Percentiles rank a stretch among this genome's conserved stretches.
phyloP scores from a whole-genome alignment of 805 yeast species.

The Metschnikowia lachancei region DNA sequence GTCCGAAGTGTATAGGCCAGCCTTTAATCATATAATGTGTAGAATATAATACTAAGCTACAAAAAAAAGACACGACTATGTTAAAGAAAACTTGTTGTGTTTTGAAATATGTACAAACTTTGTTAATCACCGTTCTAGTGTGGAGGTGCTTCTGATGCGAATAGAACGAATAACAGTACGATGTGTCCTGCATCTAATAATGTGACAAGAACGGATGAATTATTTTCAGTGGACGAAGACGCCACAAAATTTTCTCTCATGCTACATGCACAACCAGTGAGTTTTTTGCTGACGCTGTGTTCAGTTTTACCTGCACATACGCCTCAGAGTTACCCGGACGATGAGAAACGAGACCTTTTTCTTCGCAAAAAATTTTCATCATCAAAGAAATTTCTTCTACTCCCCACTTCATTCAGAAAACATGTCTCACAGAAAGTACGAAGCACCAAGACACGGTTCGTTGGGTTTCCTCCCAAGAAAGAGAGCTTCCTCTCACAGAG shows the following conservation, averaged over 20 bases:
- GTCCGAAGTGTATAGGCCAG: neutral
- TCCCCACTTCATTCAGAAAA: slow-evolving; percentile 29
- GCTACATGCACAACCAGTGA: slow-evolving; percentile 3
- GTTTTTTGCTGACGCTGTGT: too few relatives aligned
- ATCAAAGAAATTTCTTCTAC: slow-evolving; percentile 9
- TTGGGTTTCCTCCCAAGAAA: slow-evolving; percentile 99
- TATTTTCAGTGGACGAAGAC: too few relatives aligned
- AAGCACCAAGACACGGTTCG: slow-evolving; percentile 99
- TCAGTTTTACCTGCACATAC: too few relatives aligned
- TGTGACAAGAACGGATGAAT: neutral
- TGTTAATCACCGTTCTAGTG: too few relatives aligned
- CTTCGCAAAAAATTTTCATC: slow-evolving; percentile 11
- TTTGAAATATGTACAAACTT: too few relatives aligned
- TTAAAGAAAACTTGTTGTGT: too few relatives aligned
- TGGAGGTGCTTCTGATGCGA: too few relatives aligned
- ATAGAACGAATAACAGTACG: too few relatives aligned
- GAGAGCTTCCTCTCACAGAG: slow-evolving; percentile 98
- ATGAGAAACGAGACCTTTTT: neutral
- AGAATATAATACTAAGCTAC: too few relatives aligned
- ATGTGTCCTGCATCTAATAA: neutral
- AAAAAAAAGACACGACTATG: too few relatives aligned
- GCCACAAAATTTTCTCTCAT: neutral
- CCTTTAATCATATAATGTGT: too few relatives aligned
- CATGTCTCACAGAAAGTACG: slow-evolving; percentile 99
- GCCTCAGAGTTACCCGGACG: slow-evolving; percentile 10